These are phyloP conservation scores for Fistulinella cinereoalba DNA, from an alignment of 1,284 basidiomycete species.

Conservation along the genomic window DNA sequence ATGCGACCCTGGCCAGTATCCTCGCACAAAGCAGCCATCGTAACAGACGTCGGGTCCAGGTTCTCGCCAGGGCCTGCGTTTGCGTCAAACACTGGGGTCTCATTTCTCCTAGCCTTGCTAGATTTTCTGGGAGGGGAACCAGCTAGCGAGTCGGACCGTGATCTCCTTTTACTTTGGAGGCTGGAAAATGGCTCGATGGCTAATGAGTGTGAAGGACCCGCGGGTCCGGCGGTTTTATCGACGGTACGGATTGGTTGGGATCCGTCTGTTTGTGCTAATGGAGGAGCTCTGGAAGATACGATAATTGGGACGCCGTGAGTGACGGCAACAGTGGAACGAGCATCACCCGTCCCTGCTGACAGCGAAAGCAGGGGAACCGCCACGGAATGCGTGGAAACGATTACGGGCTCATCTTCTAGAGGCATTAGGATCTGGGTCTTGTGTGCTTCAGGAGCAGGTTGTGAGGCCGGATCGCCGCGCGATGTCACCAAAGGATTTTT, in stretches of 20 bases:
- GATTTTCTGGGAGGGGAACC: conserved; percentile 15
- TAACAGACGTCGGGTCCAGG: conserved; percentile 71
- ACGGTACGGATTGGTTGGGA: background rate
- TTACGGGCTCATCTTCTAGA: background rate
- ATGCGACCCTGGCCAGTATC: conserved; percentile 73
- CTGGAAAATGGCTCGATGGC: no score
- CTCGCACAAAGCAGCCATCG: conserved; percentile 71
- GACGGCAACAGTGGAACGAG: conserved; percentile 1
- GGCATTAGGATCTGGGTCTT: background rate
- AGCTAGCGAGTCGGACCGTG: conserved; percentile 16
- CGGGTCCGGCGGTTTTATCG: conserved; percentile 3
- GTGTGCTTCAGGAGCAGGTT: conserved; percentile 8
- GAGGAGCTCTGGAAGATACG: conserved; percentile 14
- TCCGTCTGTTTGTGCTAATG: conserved; percentile 1
- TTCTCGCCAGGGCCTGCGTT: conserved; percentile 67
- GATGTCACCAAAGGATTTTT: conserved; percentile 40
- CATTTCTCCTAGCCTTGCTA: conserved; percentile 38
- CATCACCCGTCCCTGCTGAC: conserved; percentile 3
- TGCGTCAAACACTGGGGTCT: conserved; percentile 52
- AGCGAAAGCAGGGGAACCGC: conserved; percentile 14
- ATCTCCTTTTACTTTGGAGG: conserved; percentile 9
- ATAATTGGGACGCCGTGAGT: conserved; percentile 21
- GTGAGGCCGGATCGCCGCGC: conserved; percentile 26
- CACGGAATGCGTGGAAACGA: conserved; percentile 22
- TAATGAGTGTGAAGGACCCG: background rate